Conservation (phyloP, 169 alveolate genomes). For the Plasmodium inui region DNA sequence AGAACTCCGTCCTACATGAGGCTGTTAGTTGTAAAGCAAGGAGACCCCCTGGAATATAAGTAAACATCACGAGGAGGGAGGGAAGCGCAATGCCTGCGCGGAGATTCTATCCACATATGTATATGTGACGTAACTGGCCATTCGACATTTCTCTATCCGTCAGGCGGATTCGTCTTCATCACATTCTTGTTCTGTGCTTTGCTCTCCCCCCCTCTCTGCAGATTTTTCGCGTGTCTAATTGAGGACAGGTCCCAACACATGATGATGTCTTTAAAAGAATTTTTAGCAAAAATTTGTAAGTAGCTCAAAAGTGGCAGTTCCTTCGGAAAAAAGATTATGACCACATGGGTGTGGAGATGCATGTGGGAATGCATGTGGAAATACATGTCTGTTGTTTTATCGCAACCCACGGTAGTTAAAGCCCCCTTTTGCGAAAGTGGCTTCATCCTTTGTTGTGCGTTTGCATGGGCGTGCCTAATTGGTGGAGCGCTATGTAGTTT, state of each 20-base stretch:
- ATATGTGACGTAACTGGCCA: neutral
- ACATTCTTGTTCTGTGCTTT: neutral
- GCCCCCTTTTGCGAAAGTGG: neutral
- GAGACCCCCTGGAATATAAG: slow-evolving; percentile 86
- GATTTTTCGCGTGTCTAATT: slow-evolving; percentile 80
- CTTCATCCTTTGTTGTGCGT: neutral
- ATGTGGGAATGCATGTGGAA: neutral
- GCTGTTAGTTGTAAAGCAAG: slow-evolving; percentile 85
- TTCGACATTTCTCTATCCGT: neutral
- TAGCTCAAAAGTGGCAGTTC: neutral
- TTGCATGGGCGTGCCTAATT: neutral
- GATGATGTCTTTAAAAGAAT: slow-evolving; percentile 86
- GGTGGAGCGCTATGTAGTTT: neutral
- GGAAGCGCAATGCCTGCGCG: too few species aligned
- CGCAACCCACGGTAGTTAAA: neutral
- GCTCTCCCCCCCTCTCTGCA: neutral
- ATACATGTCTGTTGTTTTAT: too few species aligned
- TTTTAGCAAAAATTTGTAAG: slow-evolving; percentile 77
- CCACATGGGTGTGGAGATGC: neutral
- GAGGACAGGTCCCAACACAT: slow-evolving; percentile 86
- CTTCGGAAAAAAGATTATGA: neutral
- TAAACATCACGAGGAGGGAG: slow-evolving; percentile 5
- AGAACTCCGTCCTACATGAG: slow-evolving; percentile 83
- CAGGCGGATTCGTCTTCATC: neutral
- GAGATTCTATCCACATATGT: neutral